Conservation (phyloP, 352 stramenopile species). For the Pythium rhizo-oryzae region DNA sequence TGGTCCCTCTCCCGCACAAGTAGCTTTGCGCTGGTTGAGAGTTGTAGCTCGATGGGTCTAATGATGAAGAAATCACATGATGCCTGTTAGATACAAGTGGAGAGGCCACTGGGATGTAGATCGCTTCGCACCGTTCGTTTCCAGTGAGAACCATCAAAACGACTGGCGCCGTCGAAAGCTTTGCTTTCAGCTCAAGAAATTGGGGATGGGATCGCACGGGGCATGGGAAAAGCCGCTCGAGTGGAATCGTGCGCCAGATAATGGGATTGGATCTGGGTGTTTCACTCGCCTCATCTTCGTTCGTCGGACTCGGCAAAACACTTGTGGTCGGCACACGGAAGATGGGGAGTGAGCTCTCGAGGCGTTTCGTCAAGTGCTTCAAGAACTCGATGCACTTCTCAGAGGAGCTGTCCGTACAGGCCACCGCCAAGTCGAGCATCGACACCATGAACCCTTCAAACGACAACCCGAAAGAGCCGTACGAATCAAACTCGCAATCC, state of each 20-base stretch:
- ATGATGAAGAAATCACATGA: not conserved
- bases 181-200: slow-evolving; percentile 56
- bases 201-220: slow-evolving; percentile 32
- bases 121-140: slow-evolving; percentile 45
- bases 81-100: not conserved
- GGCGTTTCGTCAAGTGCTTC: slow-evolving; percentile 39
- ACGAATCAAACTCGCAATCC: slow-evolving; percentile 59
- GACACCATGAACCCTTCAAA: slow-evolving; percentile 52
- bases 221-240: slow-evolving; percentile 40
- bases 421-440: slow-evolving; percentile 46
- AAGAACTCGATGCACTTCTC: slow-evolving; percentile 55
- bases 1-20: slow-evolving; percentile 41
- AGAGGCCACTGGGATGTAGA: not conserved
- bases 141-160: slow-evolving; percentile 48
- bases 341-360: slow-evolving; percentile 40
- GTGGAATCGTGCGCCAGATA: slow-evolving; percentile 39
- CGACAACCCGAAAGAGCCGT: slow-evolving; percentile 40
- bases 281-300: not conserved
- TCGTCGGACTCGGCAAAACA: not conserved
- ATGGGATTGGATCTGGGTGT: slow-evolving; percentile 4
- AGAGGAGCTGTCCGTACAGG: slow-evolving; percentile 49
- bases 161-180: slow-evolving; percentile 40
- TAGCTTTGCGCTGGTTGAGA: slow-evolving; percentile 54
- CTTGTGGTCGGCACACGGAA: slow-evolving; percentile 14
- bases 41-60: slow-evolving; percentile 48